A percentile compares a stretch with the other conserved stretches of the same genome.
phyloP scores from a whole-genome alignment of 2,329 filamentous ascomycete species.

The Aspergillus fructus region DNA sequence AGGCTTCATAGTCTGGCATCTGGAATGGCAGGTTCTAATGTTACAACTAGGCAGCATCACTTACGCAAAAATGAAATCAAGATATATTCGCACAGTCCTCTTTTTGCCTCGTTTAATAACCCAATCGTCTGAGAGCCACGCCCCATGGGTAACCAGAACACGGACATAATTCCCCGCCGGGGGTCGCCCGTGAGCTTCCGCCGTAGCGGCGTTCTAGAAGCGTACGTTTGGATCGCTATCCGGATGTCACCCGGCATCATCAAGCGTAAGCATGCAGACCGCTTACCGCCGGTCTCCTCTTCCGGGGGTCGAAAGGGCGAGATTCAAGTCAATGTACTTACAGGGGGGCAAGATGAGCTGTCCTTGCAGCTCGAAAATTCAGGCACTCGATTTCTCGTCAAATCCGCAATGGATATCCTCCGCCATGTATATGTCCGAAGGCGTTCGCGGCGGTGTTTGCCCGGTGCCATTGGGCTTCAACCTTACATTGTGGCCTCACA shows the following conservation, averaged over 20 bases:
- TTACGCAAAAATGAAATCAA: neutral
- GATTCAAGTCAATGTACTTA: neutral
- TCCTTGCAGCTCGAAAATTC: neutral
- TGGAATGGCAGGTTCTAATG: constrained; percentile 1
- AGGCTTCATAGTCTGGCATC: neutral
- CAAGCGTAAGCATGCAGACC: constrained; percentile 1
- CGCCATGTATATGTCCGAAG: neutral
- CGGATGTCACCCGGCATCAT: constrained; percentile 10
- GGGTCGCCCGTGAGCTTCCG: neutral
- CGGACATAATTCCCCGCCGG: constrained; percentile 4
- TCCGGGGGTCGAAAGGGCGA: neutral
- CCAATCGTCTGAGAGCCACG: neutral
- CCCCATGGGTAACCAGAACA: neutral
- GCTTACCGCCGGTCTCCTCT: constrained; percentile 2
- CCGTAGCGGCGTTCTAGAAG: constrained; percentile 3
- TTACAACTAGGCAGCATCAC: neutral
- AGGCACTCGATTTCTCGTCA: neutral
- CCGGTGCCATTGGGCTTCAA: neutral
- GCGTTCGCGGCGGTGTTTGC: neutral
- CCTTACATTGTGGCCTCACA: neutral
- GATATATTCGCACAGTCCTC: neutral
- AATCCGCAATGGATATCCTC: neutral
- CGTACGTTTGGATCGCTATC: neutral
- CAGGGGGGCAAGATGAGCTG: neutral
- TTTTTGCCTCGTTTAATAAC: neutral